These are phyloP conservation scores for Vigna trinervia DNA, from an alignment of 306 rosid genomes.

Conservation along the genomic window DNA sequence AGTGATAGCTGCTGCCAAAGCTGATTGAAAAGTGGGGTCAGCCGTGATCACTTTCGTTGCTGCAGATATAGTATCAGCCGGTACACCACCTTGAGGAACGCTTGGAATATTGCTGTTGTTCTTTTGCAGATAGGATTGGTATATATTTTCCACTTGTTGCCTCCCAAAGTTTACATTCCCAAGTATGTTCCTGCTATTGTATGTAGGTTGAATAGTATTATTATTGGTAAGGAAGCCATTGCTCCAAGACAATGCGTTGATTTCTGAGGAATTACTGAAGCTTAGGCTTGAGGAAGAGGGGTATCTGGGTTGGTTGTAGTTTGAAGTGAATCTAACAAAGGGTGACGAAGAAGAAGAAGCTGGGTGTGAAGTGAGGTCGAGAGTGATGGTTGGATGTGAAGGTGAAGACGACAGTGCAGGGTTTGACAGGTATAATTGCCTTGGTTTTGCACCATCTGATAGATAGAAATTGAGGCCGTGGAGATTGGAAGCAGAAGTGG, in stretches of 20 bases:
- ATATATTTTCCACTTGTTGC: conserved; percentile 50
- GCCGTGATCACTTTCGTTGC: conserved; percentile 88
- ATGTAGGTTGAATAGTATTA: conserved; percentile 41
- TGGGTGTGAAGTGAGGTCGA: conserved; percentile 83
- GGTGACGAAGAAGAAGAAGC: conserved; percentile 57
- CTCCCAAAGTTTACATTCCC: conserved; percentile 53
- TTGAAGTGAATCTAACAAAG: conserved; percentile 56
- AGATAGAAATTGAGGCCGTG: conserved; percentile 65
- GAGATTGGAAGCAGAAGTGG: conserved; percentile 47
- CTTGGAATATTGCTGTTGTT: conserved; percentile 27
- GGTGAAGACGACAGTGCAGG: conserved; percentile 63
- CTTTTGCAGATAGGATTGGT: conserved; percentile 60
- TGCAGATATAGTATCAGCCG: conserved; percentile 70
- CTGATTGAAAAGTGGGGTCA: conserved; percentile 89
- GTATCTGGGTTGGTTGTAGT: conserved; percentile 55
- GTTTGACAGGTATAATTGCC: conserved; percentile 64
- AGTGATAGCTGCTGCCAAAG: conserved; percentile 74
- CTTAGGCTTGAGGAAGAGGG: conserved; percentile 60
- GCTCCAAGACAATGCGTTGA: conserved; percentile 60
- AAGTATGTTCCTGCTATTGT: conserved; percentile 46
- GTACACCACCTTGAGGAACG: conserved; percentile 37
- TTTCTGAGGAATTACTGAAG: conserved; percentile 60
- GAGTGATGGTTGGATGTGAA: conserved; percentile 83
- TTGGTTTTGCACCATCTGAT: conserved; percentile 60
- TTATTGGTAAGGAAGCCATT: conserved; percentile 56